These are phyloP conservation scores for Xylariaceae sp. DNA, from an alignment of 2,329 filamentous ascomycete species.

Conservation along the genomic window DNA sequence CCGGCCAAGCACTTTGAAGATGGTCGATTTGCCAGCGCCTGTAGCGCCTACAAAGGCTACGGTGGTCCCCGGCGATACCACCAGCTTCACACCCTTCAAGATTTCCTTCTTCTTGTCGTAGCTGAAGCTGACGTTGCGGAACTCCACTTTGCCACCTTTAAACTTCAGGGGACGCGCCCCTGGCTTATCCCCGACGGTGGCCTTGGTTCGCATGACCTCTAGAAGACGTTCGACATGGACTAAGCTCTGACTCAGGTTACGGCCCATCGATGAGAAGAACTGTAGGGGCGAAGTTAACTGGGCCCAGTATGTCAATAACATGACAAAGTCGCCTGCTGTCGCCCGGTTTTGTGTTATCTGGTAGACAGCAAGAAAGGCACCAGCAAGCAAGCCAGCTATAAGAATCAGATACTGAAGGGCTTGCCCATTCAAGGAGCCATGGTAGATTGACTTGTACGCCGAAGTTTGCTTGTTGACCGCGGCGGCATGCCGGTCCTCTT, in stretches of 20 bases:
- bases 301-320: slow-evolving; percentile 68
- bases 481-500: slow-evolving; percentile 47
- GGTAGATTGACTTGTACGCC: slow-evolving; percentile 35
- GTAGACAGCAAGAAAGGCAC: slow-evolving; percentile 55
- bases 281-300: slow-evolving; percentile 66
- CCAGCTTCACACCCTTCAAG: slow-evolving; percentile 49
- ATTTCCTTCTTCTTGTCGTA: slow-evolving; percentile 56
- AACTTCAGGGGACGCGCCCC: slow-evolving; percentile 46
- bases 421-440: slow-evolving; percentile 46
- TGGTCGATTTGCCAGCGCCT: slow-evolving; percentile 49
- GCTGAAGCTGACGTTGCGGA: slow-evolving; percentile 50
- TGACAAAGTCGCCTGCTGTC: slow-evolving; percentile 63
- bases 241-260: slow-evolving; percentile 50
- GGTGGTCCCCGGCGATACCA: slow-evolving; percentile 46
- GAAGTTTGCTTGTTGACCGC: slow-evolving; percentile 41
- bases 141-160: slow-evolving; percentile 48
- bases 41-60: slow-evolving; percentile 57
- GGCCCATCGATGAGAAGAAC: slow-evolving; percentile 58
- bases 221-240: slow-evolving; percentile 54
- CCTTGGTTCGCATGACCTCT: slow-evolving; percentile 52
- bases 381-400: slow-evolving; percentile 63
- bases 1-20: slow-evolving; percentile 44
- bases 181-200: slow-evolving; percentile 49
- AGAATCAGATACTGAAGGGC: slow-evolving; percentile 58
- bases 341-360: slow-evolving; percentile 59